Conservation (phyloP, 306 rosid species). For the Inga leiocalycina region DNA sequence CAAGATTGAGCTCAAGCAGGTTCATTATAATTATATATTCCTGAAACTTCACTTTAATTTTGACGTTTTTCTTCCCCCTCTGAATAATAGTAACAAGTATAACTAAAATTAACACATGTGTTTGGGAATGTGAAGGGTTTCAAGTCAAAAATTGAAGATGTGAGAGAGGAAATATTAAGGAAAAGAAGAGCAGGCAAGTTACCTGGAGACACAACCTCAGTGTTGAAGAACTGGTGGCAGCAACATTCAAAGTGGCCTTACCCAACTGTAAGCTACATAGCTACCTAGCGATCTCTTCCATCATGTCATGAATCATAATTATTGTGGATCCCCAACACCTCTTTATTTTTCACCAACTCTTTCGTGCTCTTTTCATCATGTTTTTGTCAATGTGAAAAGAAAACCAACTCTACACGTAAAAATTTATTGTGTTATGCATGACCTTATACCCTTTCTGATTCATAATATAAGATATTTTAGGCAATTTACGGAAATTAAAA, state of each 20-base stretch:
- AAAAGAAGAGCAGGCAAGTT: conserved; percentile 97
- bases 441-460: too few species aligned
- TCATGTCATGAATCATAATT: background rate
- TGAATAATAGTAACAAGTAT: background rate
- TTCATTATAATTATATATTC: background rate
- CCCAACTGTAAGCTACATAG: conserved; percentile 69
- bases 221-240: conserved; percentile 97
- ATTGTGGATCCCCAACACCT: background rate
- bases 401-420: conserved; percentile 1
- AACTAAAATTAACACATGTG: background rate
- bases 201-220: conserved; percentile 97
- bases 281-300: background rate
- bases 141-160: conserved; percentile 97
- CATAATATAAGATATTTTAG: too few species aligned
- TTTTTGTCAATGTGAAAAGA: background rate
- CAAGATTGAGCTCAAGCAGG: conserved; percentile 98
- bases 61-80: background rate
- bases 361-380: background rate
- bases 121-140: conserved; percentile 61
- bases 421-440: background rate
- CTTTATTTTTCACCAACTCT: background rate
- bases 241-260: conserved; percentile 99
- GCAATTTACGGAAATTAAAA: too few species aligned
- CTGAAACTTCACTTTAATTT: background rate
- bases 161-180: conserved; percentile 92